Percentiles rank a stretch among this genome's conserved stretches.
These are phyloP conservation scores for Backusella liffmaniae DNA, from an alignment of 192 early-diverging fungal genomes.

Conservation along the genomic window DNA sequence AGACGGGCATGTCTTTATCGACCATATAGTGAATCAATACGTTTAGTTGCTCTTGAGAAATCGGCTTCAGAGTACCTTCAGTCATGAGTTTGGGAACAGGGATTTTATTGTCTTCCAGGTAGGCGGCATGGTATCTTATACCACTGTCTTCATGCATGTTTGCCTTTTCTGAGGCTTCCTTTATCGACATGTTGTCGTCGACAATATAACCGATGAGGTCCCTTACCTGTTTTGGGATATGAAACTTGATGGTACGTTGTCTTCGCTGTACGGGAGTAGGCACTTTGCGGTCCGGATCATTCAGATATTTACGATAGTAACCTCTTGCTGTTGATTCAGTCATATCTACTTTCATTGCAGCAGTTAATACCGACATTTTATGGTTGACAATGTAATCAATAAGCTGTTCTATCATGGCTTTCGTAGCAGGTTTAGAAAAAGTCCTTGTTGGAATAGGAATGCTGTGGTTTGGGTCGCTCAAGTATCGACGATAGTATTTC, in stretches of 20 bases:
- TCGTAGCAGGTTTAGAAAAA: neutral
- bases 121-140: too few species aligned
- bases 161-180: neutral
- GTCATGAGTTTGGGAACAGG: too few species aligned
- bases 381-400: neutral
- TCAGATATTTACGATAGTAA: neutral
- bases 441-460: neutral
- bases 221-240: neutral
- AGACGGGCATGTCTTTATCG: too few species aligned
- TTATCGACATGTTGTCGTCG: neutral
- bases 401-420: neutral
- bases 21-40: too few species aligned
- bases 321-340: neutral
- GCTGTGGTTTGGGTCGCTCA: neutral
- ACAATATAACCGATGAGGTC: neutral
- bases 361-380: neutral
- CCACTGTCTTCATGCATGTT: neutral
- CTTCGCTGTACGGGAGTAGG: neutral
- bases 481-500: neutral
- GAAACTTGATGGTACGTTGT: too few species aligned
- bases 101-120: too few species aligned
- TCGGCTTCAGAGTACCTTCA: too few species aligned
- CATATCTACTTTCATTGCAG: neutral
- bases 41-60: too few species aligned
- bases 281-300: neutral